These are phyloP conservation scores for Colletotrichum sp. DNA, from an alignment of 2,329 filamentous ascomycete species.

Conservation along the genomic window DNA sequence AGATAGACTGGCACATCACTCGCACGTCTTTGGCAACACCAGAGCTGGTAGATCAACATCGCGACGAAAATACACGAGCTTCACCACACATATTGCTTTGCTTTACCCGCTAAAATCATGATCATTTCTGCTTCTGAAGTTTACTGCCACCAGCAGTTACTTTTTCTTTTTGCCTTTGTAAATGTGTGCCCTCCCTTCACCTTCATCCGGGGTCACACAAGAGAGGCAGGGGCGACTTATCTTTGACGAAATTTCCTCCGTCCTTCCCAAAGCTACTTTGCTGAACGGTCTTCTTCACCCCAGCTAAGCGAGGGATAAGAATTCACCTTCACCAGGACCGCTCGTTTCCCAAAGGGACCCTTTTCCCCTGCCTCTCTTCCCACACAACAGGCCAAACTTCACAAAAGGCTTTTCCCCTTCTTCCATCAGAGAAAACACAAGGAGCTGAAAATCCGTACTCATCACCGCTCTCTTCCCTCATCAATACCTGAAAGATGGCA, in stretches of 20 bases:
- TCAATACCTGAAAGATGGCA: not conserved
- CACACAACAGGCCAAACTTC: not conserved
- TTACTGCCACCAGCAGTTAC: not conserved
- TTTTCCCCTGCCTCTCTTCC: not conserved
- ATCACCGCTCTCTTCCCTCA: not conserved
- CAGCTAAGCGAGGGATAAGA: not conserved
- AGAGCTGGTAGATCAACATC: not conserved
- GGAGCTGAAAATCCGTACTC: not conserved
- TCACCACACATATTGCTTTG: not conserved
- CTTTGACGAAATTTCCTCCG: not conserved
- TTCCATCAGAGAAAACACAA: not conserved
- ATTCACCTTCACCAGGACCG: not conserved
- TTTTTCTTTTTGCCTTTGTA: not conserved
- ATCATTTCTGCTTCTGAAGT: not conserved
- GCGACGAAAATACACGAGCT: not conserved
- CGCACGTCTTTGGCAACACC: not conserved
- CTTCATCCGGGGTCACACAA: not conserved
- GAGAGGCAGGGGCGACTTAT: not conserved
- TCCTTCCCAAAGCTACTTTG: not conserved
- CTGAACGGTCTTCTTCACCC: not conserved
- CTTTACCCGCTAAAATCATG: not conserved
- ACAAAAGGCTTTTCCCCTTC: not conserved
- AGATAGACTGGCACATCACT: not conserved
- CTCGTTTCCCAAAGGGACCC: not conserved
- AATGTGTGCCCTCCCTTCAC: not conserved